phyloP scores from a whole-genome alignment of 768 basidiomycete genomes.

The button mushroom (Agaricus bisporus) region DNA sequence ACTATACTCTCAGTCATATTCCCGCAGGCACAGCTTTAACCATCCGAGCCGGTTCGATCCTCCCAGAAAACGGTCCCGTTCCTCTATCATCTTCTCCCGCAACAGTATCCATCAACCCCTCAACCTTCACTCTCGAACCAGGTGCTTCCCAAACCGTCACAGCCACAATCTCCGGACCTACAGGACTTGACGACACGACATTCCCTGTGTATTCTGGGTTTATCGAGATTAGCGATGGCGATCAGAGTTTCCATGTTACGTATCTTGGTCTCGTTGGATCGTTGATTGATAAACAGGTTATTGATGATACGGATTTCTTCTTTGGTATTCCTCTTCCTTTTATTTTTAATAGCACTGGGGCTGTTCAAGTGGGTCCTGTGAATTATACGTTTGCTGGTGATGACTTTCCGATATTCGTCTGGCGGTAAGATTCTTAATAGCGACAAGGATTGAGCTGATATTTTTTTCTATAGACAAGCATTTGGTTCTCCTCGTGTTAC shows the following conservation, averaged over 20 bases:
- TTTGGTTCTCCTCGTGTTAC: constrained; percentile 45
- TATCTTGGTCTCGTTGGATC: constrained; percentile 37
- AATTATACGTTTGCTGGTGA: constrained; percentile 40
- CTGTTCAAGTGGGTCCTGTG: constrained; percentile 28
- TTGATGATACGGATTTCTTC: constrained; percentile 41
- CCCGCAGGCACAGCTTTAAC: constrained; percentile 54
- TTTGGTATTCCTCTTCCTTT: constrained; percentile 38
- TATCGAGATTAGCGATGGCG: constrained; percentile 34
- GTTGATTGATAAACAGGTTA: constrained; percentile 39
- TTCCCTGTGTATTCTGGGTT: constrained; percentile 56
- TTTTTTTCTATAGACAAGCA: constrained; percentile 13
- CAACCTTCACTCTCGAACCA: constrained; percentile 36
- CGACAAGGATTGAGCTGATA: not conserved
- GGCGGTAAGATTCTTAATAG: constrained; percentile 20
- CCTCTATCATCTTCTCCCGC: constrained; percentile 37
- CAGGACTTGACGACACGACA: constrained; percentile 30
- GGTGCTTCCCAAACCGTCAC: constrained; percentile 31
- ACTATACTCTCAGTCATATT: constrained; percentile 44
- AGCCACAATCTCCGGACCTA: constrained; percentile 39
- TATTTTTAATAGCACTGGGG: constrained; percentile 31
- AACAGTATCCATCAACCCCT: constrained; percentile 35
- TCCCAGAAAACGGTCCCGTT: constrained; percentile 39
- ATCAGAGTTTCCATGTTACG: constrained; percentile 31
- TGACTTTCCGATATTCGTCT: constrained; percentile 34
- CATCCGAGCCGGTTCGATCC: constrained; percentile 29